Evolutionary conservation across 352 stramenopile genomes (phyloP).

Genomic region (Phytophthora aleatoria): DNA sequence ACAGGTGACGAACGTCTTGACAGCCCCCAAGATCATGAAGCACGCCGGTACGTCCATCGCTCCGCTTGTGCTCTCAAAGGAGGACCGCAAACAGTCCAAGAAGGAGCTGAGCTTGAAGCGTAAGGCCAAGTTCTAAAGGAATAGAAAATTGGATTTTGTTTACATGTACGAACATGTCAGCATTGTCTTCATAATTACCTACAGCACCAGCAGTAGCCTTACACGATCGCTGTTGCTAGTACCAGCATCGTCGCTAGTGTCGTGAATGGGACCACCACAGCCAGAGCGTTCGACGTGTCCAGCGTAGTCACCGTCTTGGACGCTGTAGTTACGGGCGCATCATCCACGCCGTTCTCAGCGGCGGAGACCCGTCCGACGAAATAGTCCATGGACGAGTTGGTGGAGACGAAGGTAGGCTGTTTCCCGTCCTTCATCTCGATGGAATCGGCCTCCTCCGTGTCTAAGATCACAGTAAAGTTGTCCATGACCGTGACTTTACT

Average conservation of each 20-base stretch:
- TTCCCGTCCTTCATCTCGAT: conserved; percentile 37
- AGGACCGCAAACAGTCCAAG: conserved; percentile 84
- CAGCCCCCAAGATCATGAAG: conserved; percentile 93
- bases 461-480: conserved; percentile 47
- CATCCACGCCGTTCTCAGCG: conserved; percentile 22
- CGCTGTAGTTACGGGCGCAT: conserved; percentile 8
- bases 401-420: conserved; percentile 42
- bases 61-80: conserved; percentile 89
- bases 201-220: neutral
- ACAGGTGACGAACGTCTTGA: conserved; percentile 91
- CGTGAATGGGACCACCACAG: neutral
- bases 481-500: conserved; percentile 50
- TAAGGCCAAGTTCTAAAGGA: conserved; percentile 81
- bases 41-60: conserved; percentile 93
- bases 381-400: conserved; percentile 33
- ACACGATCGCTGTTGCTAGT: neutral
- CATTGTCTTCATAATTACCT: conserved; percentile 27
- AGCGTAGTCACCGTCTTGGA: conserved; percentile 23
- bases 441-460: conserved; percentile 25
- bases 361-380: conserved; percentile 37
- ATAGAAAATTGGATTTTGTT: conserved; percentile 39
- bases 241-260: conserved; percentile 14
- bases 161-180: conserved; percentile 22
- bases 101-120: conserved; percentile 80
- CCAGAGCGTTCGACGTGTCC: conserved; percentile 17